These are phyloP conservation scores for Oryza coarctata DNA, from an alignment of 176 grass and related monocot species.

Conservation along the genomic window DNA sequence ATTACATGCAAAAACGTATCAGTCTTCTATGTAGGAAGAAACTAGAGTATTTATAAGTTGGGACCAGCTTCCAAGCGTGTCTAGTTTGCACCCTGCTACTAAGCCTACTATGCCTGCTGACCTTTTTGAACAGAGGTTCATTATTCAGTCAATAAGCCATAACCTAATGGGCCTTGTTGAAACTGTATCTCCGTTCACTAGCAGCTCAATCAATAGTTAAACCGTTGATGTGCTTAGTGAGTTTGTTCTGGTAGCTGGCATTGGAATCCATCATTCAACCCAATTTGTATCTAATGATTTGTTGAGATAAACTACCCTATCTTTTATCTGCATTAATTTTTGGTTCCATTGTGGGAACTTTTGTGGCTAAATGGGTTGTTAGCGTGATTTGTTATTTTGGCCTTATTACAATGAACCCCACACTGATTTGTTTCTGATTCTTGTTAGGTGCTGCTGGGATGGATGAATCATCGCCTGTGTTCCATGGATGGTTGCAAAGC, in stretches of 20 bases:
- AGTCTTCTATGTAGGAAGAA: too few relatives aligned
- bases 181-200: background rate
- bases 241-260: background rate
- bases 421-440: constrained; percentile 7
- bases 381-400: background rate
- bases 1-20: too few relatives aligned
- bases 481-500: background rate
- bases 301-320: background rate
- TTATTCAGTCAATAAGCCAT: background rate
- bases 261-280: background rate
- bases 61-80: too few relatives aligned
- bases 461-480: background rate
- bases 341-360: background rate
- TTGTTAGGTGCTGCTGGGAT: constrained; percentile 20
- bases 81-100: background rate
- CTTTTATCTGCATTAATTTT: background rate
- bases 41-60: too few relatives aligned
- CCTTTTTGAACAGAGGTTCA: background rate
- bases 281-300: background rate
- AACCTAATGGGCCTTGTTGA: background rate
- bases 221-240: background rate
- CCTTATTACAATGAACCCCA: background rate
- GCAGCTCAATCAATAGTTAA: background rate
- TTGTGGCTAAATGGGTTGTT: background rate
- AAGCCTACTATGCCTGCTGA: background rate